Evolutionary conservation across 805 yeast genomes (phyloP), one percentile per base, ranked within the genome.

Genomic region (Yarrowia sp.): DNA sequence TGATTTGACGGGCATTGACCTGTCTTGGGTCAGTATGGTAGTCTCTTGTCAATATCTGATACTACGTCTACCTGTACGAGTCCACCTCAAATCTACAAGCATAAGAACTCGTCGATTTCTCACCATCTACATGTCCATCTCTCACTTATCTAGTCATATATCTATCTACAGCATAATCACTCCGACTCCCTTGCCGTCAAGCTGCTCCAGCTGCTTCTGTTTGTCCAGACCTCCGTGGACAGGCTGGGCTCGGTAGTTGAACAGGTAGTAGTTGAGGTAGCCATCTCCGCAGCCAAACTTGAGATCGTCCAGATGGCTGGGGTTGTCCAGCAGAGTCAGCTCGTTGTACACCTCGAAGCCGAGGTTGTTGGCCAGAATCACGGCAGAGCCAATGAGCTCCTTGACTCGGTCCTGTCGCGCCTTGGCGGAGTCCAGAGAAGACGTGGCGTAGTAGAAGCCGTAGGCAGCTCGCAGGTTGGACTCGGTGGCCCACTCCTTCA

Each of bases 201-300:
- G 80, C 15, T 79, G 75, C 63, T 85, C 86, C 40, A 85, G 80
- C 66, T 83, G 50, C 60, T 52, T 64, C 55, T 84, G 80, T 12
- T 81, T 78, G 69, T 85, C 86, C 33, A 91, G 78, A 8, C 99
- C 99, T 42, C 98, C 97, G 68, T 81, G 79, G 52, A 95, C 85
- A 3, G 92, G 92, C 78, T 86, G 86, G 5, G 96, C 88, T 75
- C 83, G 87, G 81, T 92, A 95, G 78, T 95, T 95, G 84, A 95
- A 95, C 71, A 95, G 80, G 76, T 95, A 95, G 78, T 90, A 95
- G 78, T 95, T 90, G 75, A 95, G 83, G 74, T 85, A 85, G 0
- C 99, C 99, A 77, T 94, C 98, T 52, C 99, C 99, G 60, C 86
- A 85, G 40, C 97, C 97, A 76, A 95, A 95, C 76, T 91, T 91